Evolutionary conservation across 2,329 filamentous ascomycete genomes (phyloP).

Genomic region (Microcera coccophila): DNA sequence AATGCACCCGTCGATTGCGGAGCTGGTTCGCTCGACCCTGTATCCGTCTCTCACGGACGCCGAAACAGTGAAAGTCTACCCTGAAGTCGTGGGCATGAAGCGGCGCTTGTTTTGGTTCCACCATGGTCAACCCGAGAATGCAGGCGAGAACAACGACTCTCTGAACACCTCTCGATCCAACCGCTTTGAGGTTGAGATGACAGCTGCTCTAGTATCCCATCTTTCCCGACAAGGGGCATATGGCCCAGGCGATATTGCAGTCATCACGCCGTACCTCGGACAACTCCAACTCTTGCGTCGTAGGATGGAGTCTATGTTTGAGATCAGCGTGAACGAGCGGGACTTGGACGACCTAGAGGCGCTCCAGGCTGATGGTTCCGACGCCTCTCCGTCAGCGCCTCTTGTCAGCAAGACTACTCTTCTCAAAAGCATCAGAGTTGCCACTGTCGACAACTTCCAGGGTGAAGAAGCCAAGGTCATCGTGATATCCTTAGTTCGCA

Average conservation of each 20-base stretch:
- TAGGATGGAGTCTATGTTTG: slow-evolving; percentile 46
- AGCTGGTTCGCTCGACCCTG: slow-evolving; percentile 52
- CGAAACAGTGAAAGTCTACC: slow-evolving; percentile 35
- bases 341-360: slow-evolving; percentile 31
- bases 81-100: slow-evolving; percentile 51
- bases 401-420: slow-evolving; percentile 39
- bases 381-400: too few relatives aligned
- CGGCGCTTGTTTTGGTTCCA: slow-evolving; percentile 58
- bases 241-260: slow-evolving; percentile 58
- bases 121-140: slow-evolving; percentile 47
- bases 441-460: slow-evolving; percentile 73
- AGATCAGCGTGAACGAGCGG: slow-evolving; percentile 48
- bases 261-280: slow-evolving; percentile 63
- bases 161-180: slow-evolving; percentile 50
- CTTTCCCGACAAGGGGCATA: slow-evolving; percentile 63
- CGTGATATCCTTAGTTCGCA: slow-evolving; percentile 66
- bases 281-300: slow-evolving; percentile 52
- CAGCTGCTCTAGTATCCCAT: slow-evolving; percentile 58
- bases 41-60: slow-evolving; percentile 57
- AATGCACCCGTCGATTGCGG: slow-evolving; percentile 62
- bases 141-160: not conserved
- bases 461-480: slow-evolving; percentile 72
- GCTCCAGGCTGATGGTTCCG: too few relatives aligned
- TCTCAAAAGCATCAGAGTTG: slow-evolving; percentile 49
- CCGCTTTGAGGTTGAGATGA: slow-evolving; percentile 61